phyloP scores from a whole-genome alignment of 495 filamentous ascomycete species.

The Mycothermus thermophilus region DNA sequence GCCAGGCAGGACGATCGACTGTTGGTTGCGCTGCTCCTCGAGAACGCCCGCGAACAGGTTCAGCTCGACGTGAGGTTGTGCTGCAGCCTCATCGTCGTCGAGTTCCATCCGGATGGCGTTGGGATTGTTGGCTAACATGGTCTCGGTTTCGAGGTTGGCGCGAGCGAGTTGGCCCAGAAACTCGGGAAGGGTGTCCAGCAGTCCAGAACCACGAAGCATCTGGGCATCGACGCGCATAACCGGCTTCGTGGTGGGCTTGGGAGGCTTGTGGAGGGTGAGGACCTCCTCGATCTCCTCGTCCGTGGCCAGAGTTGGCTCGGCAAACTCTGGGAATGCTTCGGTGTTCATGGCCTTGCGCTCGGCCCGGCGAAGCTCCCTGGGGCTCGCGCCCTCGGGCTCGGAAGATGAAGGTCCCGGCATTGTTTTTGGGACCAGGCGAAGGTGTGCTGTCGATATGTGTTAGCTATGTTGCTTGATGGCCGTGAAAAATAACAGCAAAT shows the following conservation, averaged over 20 bases:
- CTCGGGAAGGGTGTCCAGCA: slow-evolving; percentile 12
- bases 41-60: slow-evolving; percentile 12
- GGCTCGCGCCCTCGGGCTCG: slow-evolving; percentile 8
- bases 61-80: slow-evolving; percentile 14
- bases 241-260: slow-evolving; percentile 4
- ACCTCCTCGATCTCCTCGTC: slow-evolving; percentile 13
- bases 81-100: slow-evolving; percentile 8
- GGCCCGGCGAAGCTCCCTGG: slow-evolving; percentile 3
- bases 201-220: slow-evolving; percentile 12
- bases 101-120: slow-evolving; percentile 12
- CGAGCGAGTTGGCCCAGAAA: slow-evolving; percentile 18
- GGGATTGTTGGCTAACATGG: slow-evolving; percentile 12
- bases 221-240: slow-evolving; percentile 15
- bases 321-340: slow-evolving; percentile 12
- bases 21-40: slow-evolving; percentile 7
- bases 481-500: background rate
- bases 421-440: slow-evolving; percentile 4
- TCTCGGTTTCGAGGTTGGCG: slow-evolving; percentile 14
- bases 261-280: slow-evolving; percentile 8
- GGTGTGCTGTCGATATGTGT: slow-evolving; percentile 3
- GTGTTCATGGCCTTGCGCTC: slow-evolving; percentile 9
- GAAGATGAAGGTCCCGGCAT: slow-evolving; percentile 4
- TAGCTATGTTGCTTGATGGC: too few relatives aligned
- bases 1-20: slow-evolving; percentile 7
- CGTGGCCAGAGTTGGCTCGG: slow-evolving; percentile 16